Evolutionary conservation across 345 rosid species (phyloP).

Genomic region (Moricandia moricandioides): DNA sequence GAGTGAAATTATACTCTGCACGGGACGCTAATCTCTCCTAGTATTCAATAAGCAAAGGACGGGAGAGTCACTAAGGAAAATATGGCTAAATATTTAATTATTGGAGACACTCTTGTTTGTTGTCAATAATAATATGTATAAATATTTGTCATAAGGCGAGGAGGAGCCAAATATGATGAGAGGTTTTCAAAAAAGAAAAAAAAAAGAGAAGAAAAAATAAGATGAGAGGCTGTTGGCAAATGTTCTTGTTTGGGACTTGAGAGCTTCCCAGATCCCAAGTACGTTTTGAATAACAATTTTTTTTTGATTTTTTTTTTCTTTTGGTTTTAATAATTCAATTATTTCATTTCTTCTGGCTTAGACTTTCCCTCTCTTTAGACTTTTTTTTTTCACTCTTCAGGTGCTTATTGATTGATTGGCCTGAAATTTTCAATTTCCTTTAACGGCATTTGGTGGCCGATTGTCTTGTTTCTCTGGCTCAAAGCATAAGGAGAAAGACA

Average conservation of each 20-base stretch:
- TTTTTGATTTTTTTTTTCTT: background rate
- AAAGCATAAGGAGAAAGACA: background rate
- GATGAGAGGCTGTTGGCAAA: background rate
- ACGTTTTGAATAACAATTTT: background rate
- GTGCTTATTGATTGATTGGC: background rate
- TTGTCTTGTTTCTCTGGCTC: background rate
- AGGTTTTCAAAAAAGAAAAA: too few relatives aligned
- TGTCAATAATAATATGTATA: too few relatives aligned
- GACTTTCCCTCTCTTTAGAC: constrained; percentile 12
- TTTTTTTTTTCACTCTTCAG: background rate
- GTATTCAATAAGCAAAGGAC: too few relatives aligned
- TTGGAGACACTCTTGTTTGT: too few relatives aligned
- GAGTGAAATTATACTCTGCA: too few relatives aligned
- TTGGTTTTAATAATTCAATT: too few relatives aligned
- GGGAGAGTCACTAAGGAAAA: too few relatives aligned
- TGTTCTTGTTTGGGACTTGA: background rate
- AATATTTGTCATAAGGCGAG: background rate
- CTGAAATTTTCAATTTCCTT: background rate
- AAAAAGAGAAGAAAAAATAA: too few relatives aligned
- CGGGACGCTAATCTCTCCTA: too few relatives aligned
- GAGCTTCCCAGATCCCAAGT: background rate
- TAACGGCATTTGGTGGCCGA: background rate
- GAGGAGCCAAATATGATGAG: background rate
- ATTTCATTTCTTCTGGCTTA: background rate
- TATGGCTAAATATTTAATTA: too few relatives aligned